Percentiles rank a stretch among this genome's conserved stretches.
phyloP scores from a whole-genome alignment of 495 filamentous ascomycete genomes.

The Aspergillus baeticus region DNA sequence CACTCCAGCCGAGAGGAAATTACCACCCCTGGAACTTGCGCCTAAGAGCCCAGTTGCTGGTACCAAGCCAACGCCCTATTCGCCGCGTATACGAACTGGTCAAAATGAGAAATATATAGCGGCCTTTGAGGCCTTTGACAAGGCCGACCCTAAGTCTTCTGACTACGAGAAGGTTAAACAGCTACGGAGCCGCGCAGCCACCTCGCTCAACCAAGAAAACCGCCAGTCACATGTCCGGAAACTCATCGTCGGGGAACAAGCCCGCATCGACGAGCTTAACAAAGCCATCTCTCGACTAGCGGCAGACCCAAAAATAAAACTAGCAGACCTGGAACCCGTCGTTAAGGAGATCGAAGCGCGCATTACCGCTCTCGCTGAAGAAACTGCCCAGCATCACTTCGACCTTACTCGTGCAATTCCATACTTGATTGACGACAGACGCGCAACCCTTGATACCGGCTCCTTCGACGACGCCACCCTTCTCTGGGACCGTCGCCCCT shows the following conservation, averaged over 20 bases:
- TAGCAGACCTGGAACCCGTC: conserved; percentile 30
- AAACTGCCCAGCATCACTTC: conserved; percentile 22
- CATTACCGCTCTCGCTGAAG: conserved; percentile 5
- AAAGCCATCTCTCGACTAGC: conserved; percentile 31
- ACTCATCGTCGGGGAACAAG: conserved; percentile 23
- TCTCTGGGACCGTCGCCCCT: conserved; percentile 62
- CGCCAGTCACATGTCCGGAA: conserved; percentile 24
- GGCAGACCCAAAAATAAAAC: conserved; percentile 26
- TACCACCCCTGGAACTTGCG: conserved; percentile 21
- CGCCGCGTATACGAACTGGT: conserved; percentile 16
- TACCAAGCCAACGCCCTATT: conserved; percentile 17
- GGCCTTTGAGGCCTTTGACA: conserved; percentile 15
- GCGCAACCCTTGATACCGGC: conserved; percentile 14
- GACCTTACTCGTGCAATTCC: conserved; percentile 19
- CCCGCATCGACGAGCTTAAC: conserved; percentile 26
- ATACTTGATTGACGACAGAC: conserved; percentile 24
- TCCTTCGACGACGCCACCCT: conserved; percentile 47
- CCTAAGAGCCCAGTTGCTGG: conserved; percentile 18
- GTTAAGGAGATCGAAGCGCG: conserved; percentile 21
- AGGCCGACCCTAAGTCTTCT: background rate
- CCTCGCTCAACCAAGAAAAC: conserved; percentile 37
- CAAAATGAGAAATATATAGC: conserved; percentile 22
- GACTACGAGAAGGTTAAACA: conserved; percentile 9
- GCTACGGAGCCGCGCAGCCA: conserved; percentile 10
- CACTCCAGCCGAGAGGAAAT: conserved; percentile 38